Percentiles rank a stretch among this genome's conserved stretches.
Evolutionary conservation across 2,329 filamentous ascomycete species (phyloP).

Genomic region (Madurella mycetomatis): DNA sequence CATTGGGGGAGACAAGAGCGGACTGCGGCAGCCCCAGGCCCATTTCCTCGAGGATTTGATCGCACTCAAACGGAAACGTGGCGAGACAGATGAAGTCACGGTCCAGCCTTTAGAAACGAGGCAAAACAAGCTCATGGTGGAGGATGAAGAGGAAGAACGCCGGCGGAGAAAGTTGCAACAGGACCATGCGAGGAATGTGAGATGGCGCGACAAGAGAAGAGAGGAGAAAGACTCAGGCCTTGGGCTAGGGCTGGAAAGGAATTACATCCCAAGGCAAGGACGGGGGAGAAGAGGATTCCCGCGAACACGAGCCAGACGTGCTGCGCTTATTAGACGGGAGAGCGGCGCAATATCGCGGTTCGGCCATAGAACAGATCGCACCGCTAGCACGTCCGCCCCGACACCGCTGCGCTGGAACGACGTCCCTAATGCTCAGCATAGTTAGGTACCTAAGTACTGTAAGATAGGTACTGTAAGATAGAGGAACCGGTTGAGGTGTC

Average conservation of each 20-base stretch:
- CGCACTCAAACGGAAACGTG: slow-evolving; percentile 58
- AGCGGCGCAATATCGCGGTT: slow-evolving; percentile 14
- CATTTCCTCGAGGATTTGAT: slow-evolving; percentile 64
- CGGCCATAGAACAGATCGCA: background rate
- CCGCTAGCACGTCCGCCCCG: slow-evolving; percentile 6
- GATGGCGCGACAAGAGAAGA: slow-evolving; percentile 20
- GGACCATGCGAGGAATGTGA: slow-evolving; percentile 24
- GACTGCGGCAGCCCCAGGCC: slow-evolving; percentile 45
- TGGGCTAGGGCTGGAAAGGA: slow-evolving; percentile 8
- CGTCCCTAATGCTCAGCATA: background rate
- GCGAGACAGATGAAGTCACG: slow-evolving; percentile 62
- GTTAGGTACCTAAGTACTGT: background rate
- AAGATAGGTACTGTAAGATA: too few species aligned
- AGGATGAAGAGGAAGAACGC: slow-evolving; percentile 41
- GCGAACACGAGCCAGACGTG: slow-evolving; percentile 15
- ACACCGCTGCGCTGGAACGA: slow-evolving; percentile 20
- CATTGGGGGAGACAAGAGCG: slow-evolving; percentile 42
- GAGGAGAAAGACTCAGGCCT: slow-evolving; percentile 10
- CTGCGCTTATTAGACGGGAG: slow-evolving; percentile 20
- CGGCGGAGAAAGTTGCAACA: slow-evolving; percentile 27
- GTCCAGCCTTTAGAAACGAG: slow-evolving; percentile 45
- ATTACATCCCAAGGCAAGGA: slow-evolving; percentile 18
- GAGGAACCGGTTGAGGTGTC: too few species aligned
- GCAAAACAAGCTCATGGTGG: slow-evolving; percentile 34
- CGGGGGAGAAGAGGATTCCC: slow-evolving; percentile 14